These are phyloP conservation scores for Pleurotus salmoneostramineus DNA, from an alignment of 768 basidiomycete genomes.

Conservation along the genomic window DNA sequence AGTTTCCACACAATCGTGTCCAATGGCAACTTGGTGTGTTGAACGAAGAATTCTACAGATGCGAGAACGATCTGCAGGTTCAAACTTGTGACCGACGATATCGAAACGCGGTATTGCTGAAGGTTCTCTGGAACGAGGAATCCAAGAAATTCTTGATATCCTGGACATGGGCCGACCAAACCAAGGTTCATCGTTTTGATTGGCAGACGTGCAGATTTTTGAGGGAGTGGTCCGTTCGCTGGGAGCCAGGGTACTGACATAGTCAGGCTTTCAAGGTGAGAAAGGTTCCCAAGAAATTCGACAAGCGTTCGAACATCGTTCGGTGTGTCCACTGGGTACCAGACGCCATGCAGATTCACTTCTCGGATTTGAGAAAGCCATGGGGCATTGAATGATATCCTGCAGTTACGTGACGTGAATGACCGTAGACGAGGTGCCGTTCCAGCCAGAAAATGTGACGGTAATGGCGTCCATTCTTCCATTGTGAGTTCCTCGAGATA, in stretches of 20 bases:
- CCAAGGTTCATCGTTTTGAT: neutral
- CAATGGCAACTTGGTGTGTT: too few species aligned
- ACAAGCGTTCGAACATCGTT: slow-evolving; percentile 14
- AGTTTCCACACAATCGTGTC: too few species aligned
- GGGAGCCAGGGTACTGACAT: slow-evolving; percentile 14
- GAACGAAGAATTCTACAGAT: too few species aligned
- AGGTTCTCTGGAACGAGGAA: neutral
- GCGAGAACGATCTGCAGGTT: too few species aligned
- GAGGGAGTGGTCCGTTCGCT: slow-evolving; percentile 4
- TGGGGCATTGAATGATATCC: neutral
- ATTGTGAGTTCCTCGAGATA: neutral
- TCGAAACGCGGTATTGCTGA: too few species aligned
- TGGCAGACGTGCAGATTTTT: neutral
- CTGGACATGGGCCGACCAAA: neutral
- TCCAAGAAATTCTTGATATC: neutral
- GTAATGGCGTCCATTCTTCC: neutral
- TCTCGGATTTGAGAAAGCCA: slow-evolving; percentile 2
- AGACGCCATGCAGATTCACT: slow-evolving; percentile 16
- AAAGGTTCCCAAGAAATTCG: slow-evolving; percentile 11
- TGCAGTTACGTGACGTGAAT: neutral
- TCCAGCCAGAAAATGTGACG: neutral
- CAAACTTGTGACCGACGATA: too few species aligned
- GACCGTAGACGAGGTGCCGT: neutral
- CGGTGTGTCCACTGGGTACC: slow-evolving; percentile 26
- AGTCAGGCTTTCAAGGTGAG: slow-evolving; percentile 10